Conservation (phyloP, 2,329 filamentous ascomycete genomes). For the Aspergillus sp. region DNA sequence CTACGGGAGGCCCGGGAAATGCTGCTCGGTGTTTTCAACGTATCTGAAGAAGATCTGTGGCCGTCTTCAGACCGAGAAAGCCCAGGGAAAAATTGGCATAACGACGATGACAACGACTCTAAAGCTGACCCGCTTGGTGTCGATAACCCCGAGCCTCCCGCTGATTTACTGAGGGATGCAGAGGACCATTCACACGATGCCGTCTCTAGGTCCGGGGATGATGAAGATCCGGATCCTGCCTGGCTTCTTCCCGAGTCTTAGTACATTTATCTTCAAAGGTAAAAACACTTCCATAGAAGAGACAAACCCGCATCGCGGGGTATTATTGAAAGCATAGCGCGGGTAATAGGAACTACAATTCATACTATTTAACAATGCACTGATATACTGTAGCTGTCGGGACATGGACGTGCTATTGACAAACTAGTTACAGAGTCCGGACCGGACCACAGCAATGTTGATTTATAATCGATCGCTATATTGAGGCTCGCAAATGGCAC, state of each 20-base stretch:
- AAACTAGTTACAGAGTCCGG: no score
- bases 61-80: constrained; percentile 8
- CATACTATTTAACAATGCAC: no score
- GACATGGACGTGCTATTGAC: no score
- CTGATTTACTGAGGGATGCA: constrained; percentile 35
- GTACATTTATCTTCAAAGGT: neutral
- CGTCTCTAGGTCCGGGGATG: constrained; percentile 33
- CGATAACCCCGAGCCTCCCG: constrained; percentile 36
- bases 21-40: constrained; percentile 35
- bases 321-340: neutral
- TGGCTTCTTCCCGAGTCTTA: constrained; percentile 38
- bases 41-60: constrained; percentile 20
- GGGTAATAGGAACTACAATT: neutral
- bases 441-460: neutral
- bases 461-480: neutral
- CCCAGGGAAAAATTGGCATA: neutral
- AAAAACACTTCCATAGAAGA: neutral
- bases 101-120: constrained; percentile 7
- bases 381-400: no score
- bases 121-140: constrained; percentile 23
- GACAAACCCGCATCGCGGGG: neutral
- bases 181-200: constrained; percentile 20
- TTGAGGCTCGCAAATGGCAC: neutral
- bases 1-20: constrained; percentile 40
- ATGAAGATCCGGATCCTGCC: constrained; percentile 45